These are phyloP conservation scores for Fusarium redolens DNA, from an alignment of 2,329 filamentous ascomycete genomes.

Conservation along the genomic window DNA sequence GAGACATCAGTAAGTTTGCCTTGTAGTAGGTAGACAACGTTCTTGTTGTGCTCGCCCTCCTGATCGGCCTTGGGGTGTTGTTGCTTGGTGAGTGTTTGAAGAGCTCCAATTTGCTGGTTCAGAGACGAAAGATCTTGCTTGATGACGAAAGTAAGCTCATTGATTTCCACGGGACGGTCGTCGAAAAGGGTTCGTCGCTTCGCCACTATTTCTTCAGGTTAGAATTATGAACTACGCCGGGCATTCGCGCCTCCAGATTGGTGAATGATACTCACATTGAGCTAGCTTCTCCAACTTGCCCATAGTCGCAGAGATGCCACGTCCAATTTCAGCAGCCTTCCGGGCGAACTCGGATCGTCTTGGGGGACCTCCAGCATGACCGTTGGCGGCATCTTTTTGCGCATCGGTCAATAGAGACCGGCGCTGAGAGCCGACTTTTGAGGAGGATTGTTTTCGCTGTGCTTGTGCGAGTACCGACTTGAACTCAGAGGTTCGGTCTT, in stretches of 20 bases:
- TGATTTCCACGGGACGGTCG: slow-evolving; percentile 95
- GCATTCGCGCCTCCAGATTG: background rate
- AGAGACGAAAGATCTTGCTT: slow-evolving; percentile 90
- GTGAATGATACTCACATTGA: slow-evolving; percentile 67
- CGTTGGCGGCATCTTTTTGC: slow-evolving; percentile 73
- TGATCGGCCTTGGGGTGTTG: slow-evolving; percentile 81
- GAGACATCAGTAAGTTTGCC: slow-evolving; percentile 92
- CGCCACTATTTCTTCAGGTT: slow-evolving; percentile 69
- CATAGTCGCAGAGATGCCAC: slow-evolving; percentile 92
- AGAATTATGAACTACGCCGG: slow-evolving; percentile 1
- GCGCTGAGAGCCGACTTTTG: slow-evolving; percentile 82
- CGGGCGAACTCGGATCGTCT: slow-evolving; percentile 91
- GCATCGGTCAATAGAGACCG: slow-evolving; percentile 82
- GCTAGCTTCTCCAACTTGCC: slow-evolving; percentile 94
- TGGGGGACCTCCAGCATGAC: slow-evolving; percentile 58
- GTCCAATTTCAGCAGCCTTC: slow-evolving; percentile 89
- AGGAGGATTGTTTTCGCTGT: slow-evolving; percentile 80
- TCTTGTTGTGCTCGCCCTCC: slow-evolving; percentile 97
- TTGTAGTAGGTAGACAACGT: slow-evolving; percentile 91
- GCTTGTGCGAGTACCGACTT: slow-evolving; percentile 88
- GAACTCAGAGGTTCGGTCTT: slow-evolving; percentile 97
- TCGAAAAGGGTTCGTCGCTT: slow-evolving; percentile 97
- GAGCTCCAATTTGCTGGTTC: slow-evolving; percentile 86
- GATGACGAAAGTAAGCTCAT: slow-evolving; percentile 96
- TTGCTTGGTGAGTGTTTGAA: slow-evolving; percentile 82